These are phyloP conservation scores for Chamaecrista fasciculata DNA, from an alignment of 306 rosid genomes.

Conservation along the genomic window DNA sequence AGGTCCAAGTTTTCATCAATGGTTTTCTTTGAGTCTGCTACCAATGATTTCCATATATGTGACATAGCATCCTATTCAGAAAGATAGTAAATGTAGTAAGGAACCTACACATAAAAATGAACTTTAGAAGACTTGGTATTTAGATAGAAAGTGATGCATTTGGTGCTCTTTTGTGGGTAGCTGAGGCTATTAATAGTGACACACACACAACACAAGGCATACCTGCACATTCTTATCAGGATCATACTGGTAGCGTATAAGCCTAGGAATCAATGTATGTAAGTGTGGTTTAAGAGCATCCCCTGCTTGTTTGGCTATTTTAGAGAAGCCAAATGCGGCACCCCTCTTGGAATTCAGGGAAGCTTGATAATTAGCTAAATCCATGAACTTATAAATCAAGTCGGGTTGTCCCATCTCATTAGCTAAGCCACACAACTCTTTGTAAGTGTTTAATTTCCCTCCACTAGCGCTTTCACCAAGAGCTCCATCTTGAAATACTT, in stretches of 20 bases:
- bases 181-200: neutral
- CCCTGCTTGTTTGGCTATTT: slow-evolving; percentile 96
- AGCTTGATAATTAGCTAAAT: slow-evolving; percentile 93
- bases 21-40: slow-evolving; percentile 88
- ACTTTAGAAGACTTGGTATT: slow-evolving; percentile 20
- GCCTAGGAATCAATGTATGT: slow-evolving; percentile 77
- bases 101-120: slow-evolving; percentile 21
- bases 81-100: slow-evolving; percentile 24
- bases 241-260: slow-evolving; percentile 94
- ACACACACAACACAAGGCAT: neutral
- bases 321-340: slow-evolving; percentile 98
- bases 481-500: slow-evolving; percentile 92
- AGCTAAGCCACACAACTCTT: slow-evolving; percentile 92
- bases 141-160: slow-evolving; percentile 8
- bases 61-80: slow-evolving; percentile 87
- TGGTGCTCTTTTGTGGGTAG: neutral
- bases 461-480: slow-evolving; percentile 77
- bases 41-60: slow-evolving; percentile 96
- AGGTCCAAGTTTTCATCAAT: slow-evolving; percentile 82
- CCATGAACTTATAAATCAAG: slow-evolving; percentile 95
- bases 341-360: slow-evolving; percentile 88
- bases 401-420: slow-evolving; percentile 99
- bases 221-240: slow-evolving; percentile 99
- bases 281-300: slow-evolving; percentile 88
- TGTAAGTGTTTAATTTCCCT: slow-evolving; percentile 90